Evolutionary conservation across 2,329 filamentous ascomycete species (phyloP).

Genomic region (Xylaria sp.): DNA sequence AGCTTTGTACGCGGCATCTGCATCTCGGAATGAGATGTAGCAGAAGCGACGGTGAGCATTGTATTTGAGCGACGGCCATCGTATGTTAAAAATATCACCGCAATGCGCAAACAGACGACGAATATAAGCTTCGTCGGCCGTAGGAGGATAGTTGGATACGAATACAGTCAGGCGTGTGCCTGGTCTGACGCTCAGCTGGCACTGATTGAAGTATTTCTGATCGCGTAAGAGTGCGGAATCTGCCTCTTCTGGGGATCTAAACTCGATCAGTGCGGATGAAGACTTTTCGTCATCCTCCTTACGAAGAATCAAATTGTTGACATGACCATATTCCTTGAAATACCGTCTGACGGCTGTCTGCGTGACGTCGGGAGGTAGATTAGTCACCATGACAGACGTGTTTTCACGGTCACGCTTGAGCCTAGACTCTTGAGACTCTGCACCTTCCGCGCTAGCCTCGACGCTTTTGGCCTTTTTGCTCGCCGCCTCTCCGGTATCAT

Average conservation of each 20-base stretch:
- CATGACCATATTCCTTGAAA: conserved; percentile 88
- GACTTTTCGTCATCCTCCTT: conserved; percentile 69
- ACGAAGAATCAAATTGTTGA: conserved; percentile 79
- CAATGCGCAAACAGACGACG: conserved; percentile 76
- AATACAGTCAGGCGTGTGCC: conserved; percentile 86
- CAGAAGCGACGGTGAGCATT: conserved; percentile 93
- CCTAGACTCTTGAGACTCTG: conserved; percentile 52
- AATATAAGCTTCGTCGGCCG: conserved; percentile 77
- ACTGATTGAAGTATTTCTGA: conserved; percentile 80
- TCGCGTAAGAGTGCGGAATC: conserved; percentile 83
- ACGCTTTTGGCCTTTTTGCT: conserved; percentile 75
- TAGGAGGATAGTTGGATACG: conserved; percentile 88
- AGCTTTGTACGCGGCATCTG: conserved; percentile 75
- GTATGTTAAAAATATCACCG: conserved; percentile 84
- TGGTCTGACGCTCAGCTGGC: conserved; percentile 77
- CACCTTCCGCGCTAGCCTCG: conserved; percentile 48
- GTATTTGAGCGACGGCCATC: conserved; percentile 91
- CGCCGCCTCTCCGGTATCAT: conserved; percentile 61
- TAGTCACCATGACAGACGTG: conserved; percentile 82
- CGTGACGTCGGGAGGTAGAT: conserved; percentile 76
- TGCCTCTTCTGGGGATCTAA: conserved; percentile 82
- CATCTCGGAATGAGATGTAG: conserved; percentile 87
- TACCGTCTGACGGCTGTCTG: conserved; percentile 85
- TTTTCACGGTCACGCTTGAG: conserved; percentile 90
- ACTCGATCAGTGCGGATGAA: conserved; percentile 83